Percentiles rank a stretch among this genome's conserved stretches.
phyloP scores from a whole-genome alignment of 202 grass and related monocot species.

The Panicum hallii region DNA sequence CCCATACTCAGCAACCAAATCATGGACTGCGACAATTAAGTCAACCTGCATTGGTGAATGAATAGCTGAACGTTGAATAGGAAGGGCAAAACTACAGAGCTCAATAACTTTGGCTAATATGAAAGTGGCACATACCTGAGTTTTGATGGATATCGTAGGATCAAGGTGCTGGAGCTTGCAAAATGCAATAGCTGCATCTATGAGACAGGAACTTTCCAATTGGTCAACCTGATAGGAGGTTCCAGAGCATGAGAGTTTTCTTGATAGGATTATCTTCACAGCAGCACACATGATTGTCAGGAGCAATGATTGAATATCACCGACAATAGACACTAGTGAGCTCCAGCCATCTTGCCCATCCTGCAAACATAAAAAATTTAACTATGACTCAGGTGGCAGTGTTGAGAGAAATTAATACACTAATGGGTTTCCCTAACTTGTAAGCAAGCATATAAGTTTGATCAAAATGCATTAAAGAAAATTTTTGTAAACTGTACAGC shows the following conservation, averaged over 20 bases:
- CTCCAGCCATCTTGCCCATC: conserved; percentile 60
- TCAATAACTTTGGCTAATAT: conserved; percentile 32
- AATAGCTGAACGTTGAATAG: conserved; percentile 36
- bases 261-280: conserved; percentile 73
- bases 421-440: conserved; percentile 1
- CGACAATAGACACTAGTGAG: conserved; percentile 61
- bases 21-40: conserved; percentile 83
- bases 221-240: conserved; percentile 64
- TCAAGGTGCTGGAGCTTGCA: conserved; percentile 97
- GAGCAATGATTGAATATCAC: conserved; percentile 85
- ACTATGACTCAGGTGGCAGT: conserved; percentile 5
- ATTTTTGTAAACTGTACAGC: background rate
- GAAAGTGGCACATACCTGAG: conserved; percentile 69
- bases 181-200: conserved; percentile 89
- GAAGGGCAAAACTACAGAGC: conserved; percentile 28
- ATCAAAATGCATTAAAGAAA: conserved; percentile 33
- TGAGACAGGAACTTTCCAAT: conserved; percentile 78
- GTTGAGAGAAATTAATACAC: conserved; percentile 24
- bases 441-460: background rate
- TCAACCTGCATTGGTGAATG: conserved; percentile 73
- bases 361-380: conserved; percentile 53
- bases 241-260: conserved; percentile 63
- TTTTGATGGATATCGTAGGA: conserved; percentile 79
- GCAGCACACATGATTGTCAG: conserved; percentile 75
- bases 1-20: conserved; percentile 93